These are phyloP conservation scores for Naganishia liquefaciens DNA, from an alignment of 1,284 basidiomycete species.

Conservation along the genomic window DNA sequence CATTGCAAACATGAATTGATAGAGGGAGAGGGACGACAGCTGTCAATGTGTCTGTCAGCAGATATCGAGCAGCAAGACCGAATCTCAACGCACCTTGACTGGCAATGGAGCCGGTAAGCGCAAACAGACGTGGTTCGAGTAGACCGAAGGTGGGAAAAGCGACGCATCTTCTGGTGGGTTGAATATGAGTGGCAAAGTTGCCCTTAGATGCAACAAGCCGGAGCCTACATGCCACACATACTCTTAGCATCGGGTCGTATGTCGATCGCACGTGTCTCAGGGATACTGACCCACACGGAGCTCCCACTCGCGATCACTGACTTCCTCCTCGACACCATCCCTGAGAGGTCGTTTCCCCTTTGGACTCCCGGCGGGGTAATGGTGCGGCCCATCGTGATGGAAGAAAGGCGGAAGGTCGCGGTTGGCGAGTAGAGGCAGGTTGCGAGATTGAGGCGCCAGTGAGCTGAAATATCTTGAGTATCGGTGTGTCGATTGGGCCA, in stretches of 20 bases:
- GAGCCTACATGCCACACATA: conserved; percentile 37
- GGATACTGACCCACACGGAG: conserved; percentile 47
- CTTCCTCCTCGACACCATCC: conserved; percentile 43
- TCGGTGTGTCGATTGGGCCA: conserved; percentile 4
- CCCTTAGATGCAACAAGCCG: conserved; percentile 52
- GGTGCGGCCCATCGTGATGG: conserved; percentile 7
- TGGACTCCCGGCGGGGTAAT: background rate
- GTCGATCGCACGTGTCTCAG: too few relatives aligned
- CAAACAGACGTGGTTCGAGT: conserved; percentile 45
- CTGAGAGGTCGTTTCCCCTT: conserved; percentile 23
- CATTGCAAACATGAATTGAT: conserved; percentile 48
- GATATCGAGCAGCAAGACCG: background rate
- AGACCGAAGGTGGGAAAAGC: conserved; percentile 51
- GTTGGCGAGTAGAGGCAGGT: conserved; percentile 8
- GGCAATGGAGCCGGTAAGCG: conserved; percentile 50
- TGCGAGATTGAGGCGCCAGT: conserved; percentile 16
- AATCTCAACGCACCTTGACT: conserved; percentile 45
- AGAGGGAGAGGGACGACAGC: conserved; percentile 47
- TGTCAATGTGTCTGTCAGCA: conserved; percentile 24
- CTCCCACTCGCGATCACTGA: conserved; percentile 53
- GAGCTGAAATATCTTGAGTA: conserved; percentile 17
- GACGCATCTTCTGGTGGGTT: conserved; percentile 37
- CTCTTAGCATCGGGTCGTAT: background rate
- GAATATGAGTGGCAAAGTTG: conserved; percentile 51
- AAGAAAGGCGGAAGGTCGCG: conserved; percentile 23